phyloP scores from a whole-genome alignment of 345 rosid genomes.

The Lagerstroemia speciosa region DNA sequence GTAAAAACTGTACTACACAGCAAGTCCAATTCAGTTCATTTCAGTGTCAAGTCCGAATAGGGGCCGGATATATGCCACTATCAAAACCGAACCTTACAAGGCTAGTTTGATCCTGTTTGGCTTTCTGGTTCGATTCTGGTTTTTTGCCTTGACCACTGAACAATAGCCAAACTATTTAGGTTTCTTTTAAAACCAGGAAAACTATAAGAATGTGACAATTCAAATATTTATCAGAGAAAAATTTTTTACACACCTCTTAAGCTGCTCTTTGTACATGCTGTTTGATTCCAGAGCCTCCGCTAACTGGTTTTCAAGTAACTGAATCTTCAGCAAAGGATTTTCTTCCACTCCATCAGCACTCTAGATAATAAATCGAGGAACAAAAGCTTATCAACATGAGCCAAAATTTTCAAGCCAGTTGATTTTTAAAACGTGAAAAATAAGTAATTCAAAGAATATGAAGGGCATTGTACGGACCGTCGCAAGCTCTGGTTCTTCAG shows the following conservation, averaged over 20 bases:
- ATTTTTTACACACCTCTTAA: conserved; percentile 30
- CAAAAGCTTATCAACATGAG: neutral
- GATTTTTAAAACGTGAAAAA: neutral
- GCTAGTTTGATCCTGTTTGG: neutral
- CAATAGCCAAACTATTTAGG: too few relatives aligned
- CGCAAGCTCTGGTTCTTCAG: conserved; percentile 15
- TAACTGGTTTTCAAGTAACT: conserved; percentile 38
- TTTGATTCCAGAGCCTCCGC: conserved; percentile 53
- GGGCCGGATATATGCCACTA: too few relatives aligned
- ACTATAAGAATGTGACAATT: neutral
- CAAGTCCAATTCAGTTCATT: too few relatives aligned
- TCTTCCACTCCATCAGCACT: neutral
- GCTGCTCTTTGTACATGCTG: conserved; percentile 43
- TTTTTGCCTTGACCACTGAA: neutral
- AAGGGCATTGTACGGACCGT: conserved; percentile 17
- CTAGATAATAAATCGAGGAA: conserved; percentile 6
- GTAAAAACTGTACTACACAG: too few relatives aligned
- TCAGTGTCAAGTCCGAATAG: too few relatives aligned
- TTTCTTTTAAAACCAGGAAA: neutral
- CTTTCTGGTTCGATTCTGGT: neutral
- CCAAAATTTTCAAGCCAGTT: neutral
- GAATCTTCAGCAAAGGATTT: conserved; percentile 32
- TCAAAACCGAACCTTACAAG: too few relatives aligned
- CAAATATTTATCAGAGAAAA: neutral
- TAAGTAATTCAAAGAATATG: neutral